These are phyloP conservation scores for Suhomyces sp. DNA, from an alignment of 805 yeast species.

Conservation along the genomic window DNA sequence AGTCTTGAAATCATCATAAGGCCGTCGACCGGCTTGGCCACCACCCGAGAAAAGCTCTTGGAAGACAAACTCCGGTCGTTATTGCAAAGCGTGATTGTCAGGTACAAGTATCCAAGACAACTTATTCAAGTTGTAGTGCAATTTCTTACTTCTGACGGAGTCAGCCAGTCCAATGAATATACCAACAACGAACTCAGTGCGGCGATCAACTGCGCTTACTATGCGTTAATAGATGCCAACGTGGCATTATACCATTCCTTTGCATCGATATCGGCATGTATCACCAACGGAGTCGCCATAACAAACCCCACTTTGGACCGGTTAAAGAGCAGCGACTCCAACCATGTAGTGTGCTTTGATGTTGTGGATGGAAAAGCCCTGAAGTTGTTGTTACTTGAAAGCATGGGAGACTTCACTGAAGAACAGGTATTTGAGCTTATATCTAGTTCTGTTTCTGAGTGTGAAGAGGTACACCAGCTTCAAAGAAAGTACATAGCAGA, in stretches of 20 bases:
- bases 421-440: slow-evolving; percentile 50
- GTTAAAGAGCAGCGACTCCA: slow-evolving; percentile 46
- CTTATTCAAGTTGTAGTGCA: slow-evolving; percentile 44
- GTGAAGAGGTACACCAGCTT: slow-evolving; percentile 44
- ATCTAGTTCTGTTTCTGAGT: slow-evolving; percentile 48
- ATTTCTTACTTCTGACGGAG: slow-evolving; percentile 30
- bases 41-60: slow-evolving; percentile 70
- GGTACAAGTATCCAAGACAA: slow-evolving; percentile 74
- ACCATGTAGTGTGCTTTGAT: slow-evolving; percentile 65
- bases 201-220: slow-evolving; percentile 66
- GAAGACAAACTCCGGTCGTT: slow-evolving; percentile 69
- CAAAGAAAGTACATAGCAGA: slow-evolving; percentile 46
- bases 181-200: slow-evolving; percentile 57
- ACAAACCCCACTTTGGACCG: slow-evolving; percentile 47
- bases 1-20: slow-evolving; percentile 75
- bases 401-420: slow-evolving; percentile 67
- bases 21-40: slow-evolving; percentile 74
- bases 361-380: slow-evolving; percentile 48
- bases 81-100: slow-evolving; percentile 56
- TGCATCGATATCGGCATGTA: slow-evolving; percentile 51
- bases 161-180: slow-evolving; percentile 14
- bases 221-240: slow-evolving; percentile 81
- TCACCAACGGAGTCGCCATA: slow-evolving; percentile 25
- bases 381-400: slow-evolving; percentile 65
- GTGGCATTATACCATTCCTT: slow-evolving; percentile 65